Evolutionary conservation across 345 rosid species (phyloP), one percentile per base, ranked within the genome.

Genomic region (Populus tremula): DNA sequence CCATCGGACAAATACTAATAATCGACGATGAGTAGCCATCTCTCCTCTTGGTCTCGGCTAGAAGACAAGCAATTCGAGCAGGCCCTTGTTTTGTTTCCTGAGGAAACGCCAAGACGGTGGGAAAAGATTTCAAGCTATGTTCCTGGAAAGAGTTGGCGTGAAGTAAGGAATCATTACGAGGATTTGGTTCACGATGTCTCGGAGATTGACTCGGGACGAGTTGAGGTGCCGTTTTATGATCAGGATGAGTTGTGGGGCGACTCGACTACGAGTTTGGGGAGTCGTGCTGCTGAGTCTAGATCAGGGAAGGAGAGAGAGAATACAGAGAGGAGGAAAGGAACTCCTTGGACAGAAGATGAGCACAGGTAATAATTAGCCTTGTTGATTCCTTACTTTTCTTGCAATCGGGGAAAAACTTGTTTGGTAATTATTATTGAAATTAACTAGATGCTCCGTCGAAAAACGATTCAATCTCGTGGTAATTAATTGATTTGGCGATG

Each of bases 41-140:
- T 43, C 33, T 43, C 75, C 4, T 54, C 75, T 5, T 81, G 84
- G 81, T 59, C 71, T 41, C 53, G 81, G 33, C 20, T 33, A 11
- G 78, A 81, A 5, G 81, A 81, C 76, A 68, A 77, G 75, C 71
- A 25, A 38, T 81, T 81, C 75, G 84, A 81, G 81, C n/a, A 49
- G 18, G 84, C 84, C n/a, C 75, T 81, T 4, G 84, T 74, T 5
- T 5, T 73, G 43, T 77, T 73, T 25, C 71, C 75, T 0, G 81
- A 81, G 36, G 78, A 69, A 14, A 49, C 80, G 8, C 78, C 72
- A 2, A 47, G 47, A 62, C 63, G 80, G 35, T 81, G 84, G 84
- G 49, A 68, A 18, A 73, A 62, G 74, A 73, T 81, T 38, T 75
- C 80, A 21, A 36, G 21, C 12, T 64, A 67, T 14, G 59, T 81